Evolutionary conservation across 257 asterid genomes (phyloP).

Genomic region (Gentiana macrophylla): DNA sequence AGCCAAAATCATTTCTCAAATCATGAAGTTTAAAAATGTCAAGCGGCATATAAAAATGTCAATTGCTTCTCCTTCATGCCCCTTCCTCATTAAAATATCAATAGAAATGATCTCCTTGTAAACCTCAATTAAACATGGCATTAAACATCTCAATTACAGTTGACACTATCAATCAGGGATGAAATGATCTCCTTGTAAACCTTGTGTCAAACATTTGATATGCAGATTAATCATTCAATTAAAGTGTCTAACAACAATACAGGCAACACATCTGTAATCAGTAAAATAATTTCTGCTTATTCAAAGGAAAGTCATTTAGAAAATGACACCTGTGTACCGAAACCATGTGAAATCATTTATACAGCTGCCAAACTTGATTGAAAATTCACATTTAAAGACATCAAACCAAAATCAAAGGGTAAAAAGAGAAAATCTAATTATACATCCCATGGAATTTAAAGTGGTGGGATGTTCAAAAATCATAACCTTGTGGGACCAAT

Average conservation of each 20-base stretch:
- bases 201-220: background rate
- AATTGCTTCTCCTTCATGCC: too few species aligned
- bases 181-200: background rate
- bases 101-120: too few species aligned
- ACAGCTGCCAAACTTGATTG: conserved; percentile 3
- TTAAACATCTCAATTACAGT: background rate
- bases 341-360: conserved; percentile 10
- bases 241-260: background rate
- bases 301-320: background rate
- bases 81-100: too few species aligned
- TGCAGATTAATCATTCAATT: background rate
- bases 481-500: too few species aligned
- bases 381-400: background rate
- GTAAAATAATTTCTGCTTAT: conserved; percentile 1
- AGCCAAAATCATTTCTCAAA: too few species aligned
- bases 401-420: background rate
- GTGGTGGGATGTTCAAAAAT: too few species aligned
- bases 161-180: background rate
- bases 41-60: too few species aligned
- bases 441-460: background rate
- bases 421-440: background rate
- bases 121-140: too few species aligned
- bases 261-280: background rate
- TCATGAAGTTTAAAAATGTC: too few species aligned
- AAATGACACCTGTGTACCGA: background rate